Percentiles rank a stretch among this genome's conserved stretches.
Conservation (phyloP, 2,329 filamentous ascomycete species). For the Podosphaera aphanis region DNA sequence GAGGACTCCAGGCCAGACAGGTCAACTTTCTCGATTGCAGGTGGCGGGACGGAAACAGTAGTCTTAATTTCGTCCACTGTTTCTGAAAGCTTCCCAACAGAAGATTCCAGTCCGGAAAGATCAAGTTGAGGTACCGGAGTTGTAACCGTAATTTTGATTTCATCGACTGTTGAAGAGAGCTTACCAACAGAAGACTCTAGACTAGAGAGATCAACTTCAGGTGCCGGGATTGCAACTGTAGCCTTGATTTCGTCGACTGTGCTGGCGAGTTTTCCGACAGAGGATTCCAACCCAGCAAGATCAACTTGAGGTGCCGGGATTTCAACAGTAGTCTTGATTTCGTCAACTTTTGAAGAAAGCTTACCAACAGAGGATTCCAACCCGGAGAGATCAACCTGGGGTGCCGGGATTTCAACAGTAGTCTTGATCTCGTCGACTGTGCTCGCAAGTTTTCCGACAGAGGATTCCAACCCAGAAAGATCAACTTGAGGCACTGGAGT, state of each 20-base stretch:
- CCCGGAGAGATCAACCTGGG: too few species aligned
- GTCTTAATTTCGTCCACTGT: constrained; percentile 3
- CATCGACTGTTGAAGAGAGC: background rate
- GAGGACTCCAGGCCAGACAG: constrained; percentile 1
- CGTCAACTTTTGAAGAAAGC: too few species aligned
- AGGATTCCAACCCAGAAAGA: too few species aligned
- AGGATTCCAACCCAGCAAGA: constrained; percentile 1
- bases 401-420: too few species aligned
- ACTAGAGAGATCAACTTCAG: background rate
- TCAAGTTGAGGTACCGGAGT: constrained; percentile 4
- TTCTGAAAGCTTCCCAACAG: constrained; percentile 5
- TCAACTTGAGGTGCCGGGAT: constrained; percentile 1
- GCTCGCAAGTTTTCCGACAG: too few species aligned
- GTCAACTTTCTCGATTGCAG: background rate
- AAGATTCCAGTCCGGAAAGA: constrained; percentile 6
- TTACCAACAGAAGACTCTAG: constrained; percentile 2
- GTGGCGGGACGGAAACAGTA: background rate
- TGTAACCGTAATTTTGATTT: constrained; percentile 3
- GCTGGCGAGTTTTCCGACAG: constrained; percentile 1
- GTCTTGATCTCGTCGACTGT: too few species aligned
- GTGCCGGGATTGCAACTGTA: constrained; percentile 1
- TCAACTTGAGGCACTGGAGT: too few species aligned
- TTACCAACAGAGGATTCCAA: too few species aligned
- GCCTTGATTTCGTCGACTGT: constrained; percentile 3
- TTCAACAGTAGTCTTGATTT: constrained; percentile 3